A percentile compares a stretch with the other conserved stretches of the same genome.
Conservation (phyloP, 306 rosid genomes). For the Hippophae tibetana region DNA sequence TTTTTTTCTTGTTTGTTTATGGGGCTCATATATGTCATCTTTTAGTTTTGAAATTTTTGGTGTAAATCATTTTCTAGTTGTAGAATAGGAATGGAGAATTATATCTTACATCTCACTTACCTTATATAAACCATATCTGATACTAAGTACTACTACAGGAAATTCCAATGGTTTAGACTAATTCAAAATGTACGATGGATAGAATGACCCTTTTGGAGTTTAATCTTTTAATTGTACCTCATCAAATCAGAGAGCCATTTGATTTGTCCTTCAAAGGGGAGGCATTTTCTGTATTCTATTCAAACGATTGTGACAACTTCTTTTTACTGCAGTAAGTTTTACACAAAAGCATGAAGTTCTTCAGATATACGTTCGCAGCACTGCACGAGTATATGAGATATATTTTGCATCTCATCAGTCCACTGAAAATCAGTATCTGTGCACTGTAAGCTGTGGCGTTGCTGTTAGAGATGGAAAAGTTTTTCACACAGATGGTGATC, state of each 20-base stretch:
- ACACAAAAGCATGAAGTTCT: slow-evolving; percentile 48
- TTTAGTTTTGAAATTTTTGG: too few relatives aligned
- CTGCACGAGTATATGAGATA: slow-evolving; percentile 77
- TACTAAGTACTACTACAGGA: too few relatives aligned
- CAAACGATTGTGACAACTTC: background rate
- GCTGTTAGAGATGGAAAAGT: slow-evolving; percentile 54
- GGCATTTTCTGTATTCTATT: slow-evolving; percentile 6
- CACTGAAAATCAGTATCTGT: slow-evolving; percentile 49
- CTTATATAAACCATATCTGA: too few relatives aligned
- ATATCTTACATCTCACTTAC: too few relatives aligned
- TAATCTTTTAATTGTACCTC: too few relatives aligned
- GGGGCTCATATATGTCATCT: too few relatives aligned
- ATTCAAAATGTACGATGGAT: too few relatives aligned
- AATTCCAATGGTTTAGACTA: too few relatives aligned
- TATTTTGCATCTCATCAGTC: slow-evolving; percentile 36
- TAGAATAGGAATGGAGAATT: too few relatives aligned
- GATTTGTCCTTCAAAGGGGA: background rate
- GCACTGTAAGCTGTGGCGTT: slow-evolving; percentile 64
- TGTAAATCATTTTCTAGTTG: too few relatives aligned
- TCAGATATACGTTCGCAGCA: slow-evolving; percentile 76
- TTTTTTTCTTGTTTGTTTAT: too few relatives aligned
- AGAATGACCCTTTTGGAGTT: too few relatives aligned
- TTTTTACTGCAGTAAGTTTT: slow-evolving; percentile 45
- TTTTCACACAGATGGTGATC: slow-evolving; percentile 31
- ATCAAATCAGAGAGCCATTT: background rate